Conservation (phyloP, 371 early-diverging fungal genomes). For the Mucor sp. region DNA sequence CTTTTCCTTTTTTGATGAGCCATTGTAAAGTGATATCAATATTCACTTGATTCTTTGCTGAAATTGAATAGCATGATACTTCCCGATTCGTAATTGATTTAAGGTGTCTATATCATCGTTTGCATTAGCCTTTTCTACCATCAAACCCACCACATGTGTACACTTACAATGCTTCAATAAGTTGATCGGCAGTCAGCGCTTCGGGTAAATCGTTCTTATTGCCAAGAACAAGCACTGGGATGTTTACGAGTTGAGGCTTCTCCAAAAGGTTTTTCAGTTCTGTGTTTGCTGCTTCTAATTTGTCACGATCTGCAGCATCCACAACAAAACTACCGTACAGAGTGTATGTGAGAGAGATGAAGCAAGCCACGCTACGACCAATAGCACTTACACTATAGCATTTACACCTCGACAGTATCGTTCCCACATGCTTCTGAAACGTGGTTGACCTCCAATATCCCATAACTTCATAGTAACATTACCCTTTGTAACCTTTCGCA, state of each 20-base stretch:
- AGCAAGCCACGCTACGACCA: background rate
- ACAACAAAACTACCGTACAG: slow-evolving; percentile 80
- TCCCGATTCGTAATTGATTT: slow-evolving; percentile 93
- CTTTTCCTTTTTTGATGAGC: slow-evolving; percentile 87
- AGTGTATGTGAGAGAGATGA: background rate
- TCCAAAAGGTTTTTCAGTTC: slow-evolving; percentile 92
- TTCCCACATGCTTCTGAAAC: slow-evolving; percentile 98
- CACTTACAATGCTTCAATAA: slow-evolving; percentile 88
- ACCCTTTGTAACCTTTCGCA: slow-evolving; percentile 94
- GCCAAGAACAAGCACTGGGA: slow-evolving; percentile 97
- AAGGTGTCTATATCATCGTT: slow-evolving; percentile 62
- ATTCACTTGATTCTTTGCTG: slow-evolving; percentile 97
- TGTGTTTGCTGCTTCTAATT: slow-evolving; percentile 87
- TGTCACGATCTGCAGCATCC: slow-evolving; percentile 93
- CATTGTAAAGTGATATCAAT: slow-evolving; percentile 97
- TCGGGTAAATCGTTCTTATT: slow-evolving; percentile 98
- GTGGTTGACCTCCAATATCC: slow-evolving; percentile 98
- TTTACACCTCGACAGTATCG: slow-evolving; percentile 95
- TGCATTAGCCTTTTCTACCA: background rate
- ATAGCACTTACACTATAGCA: slow-evolving; percentile 87
- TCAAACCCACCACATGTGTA: background rate
- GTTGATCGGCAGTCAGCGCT: slow-evolving; percentile 87
- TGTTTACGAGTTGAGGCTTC: slow-evolving; percentile 88
- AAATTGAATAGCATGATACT: slow-evolving; percentile 98
- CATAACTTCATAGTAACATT: slow-evolving; percentile 97